A percentile compares a stretch with the other conserved stretches of the same genome.
phyloP scores from a whole-genome alignment of 1,284 basidiomycete genomes.

The Pseudozyma sp. region DNA sequence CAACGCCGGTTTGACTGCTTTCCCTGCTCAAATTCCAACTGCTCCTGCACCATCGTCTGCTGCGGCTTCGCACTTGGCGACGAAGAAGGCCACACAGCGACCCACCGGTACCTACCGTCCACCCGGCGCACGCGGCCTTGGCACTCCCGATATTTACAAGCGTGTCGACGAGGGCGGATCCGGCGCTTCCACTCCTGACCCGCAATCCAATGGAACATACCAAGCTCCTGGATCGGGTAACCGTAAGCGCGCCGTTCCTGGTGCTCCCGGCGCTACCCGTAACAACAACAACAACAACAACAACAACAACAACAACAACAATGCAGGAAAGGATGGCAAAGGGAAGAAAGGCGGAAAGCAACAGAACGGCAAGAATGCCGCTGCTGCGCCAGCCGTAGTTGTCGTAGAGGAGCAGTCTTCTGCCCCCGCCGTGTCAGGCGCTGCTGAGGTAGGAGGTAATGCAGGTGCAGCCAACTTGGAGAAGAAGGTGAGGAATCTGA shows the following conservation, averaged over 20 bases:
- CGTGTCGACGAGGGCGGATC: constrained; percentile 81
- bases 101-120: constrained; percentile 69
- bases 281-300: constrained; percentile 13
- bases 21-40: constrained; percentile 78
- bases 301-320: constrained; percentile 2
- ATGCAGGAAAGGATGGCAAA: constrained; percentile 18
- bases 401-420: constrained; percentile 16
- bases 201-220: constrained; percentile 46
- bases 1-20: constrained; percentile 77
- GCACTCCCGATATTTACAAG: constrained; percentile 86
- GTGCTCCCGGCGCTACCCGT: constrained; percentile 48
- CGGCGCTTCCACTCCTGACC: constrained; percentile 39
- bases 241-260: constrained; percentile 53
- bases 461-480: constrained; percentile 59
- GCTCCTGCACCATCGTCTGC: constrained; percentile 79
- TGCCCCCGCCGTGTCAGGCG: constrained; percentile 24
- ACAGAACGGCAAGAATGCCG: constrained; percentile 43
- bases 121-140: constrained; percentile 81
- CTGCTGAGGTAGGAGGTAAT: constrained; percentile 56
- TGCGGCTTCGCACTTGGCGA: constrained; percentile 71
- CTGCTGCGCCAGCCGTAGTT: constrained; percentile 20
- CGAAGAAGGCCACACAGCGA: constrained; percentile 61
- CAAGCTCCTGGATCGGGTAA: constrained; percentile 47
- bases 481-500: constrained; percentile 79
- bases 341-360: constrained; percentile 44